A percentile compares a stretch with the other conserved stretches of the same genome.
Conservation (phyloP, 495 filamentous ascomycete genomes). For the Penicillium flavigenum region DNA sequence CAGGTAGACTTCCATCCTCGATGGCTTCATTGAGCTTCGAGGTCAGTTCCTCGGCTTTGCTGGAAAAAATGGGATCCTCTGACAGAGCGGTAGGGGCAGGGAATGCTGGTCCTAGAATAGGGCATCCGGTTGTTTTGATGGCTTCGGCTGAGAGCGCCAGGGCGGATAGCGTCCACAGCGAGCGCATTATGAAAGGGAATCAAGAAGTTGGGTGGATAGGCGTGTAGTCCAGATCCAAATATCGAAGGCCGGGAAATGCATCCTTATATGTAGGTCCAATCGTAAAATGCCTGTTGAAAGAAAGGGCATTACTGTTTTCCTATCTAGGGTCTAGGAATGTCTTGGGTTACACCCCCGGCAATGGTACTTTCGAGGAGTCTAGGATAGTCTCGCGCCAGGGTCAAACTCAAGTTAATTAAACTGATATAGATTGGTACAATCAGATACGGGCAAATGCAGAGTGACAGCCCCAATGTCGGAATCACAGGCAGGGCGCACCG, state of each 20-base stretch:
- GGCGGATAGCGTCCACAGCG: not conserved
- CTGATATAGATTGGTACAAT: not conserved
- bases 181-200: not conserved
- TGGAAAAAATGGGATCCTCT: slow-evolving; percentile 12
- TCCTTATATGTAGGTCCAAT: not conserved
- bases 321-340: not conserved
- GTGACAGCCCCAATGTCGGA: not conserved
- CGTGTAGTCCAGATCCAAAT: not conserved
- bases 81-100: slow-evolving; percentile 35
- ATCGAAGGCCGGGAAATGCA: not conserved
- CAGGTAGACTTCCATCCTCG: slow-evolving; percentile 31
- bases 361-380: too few relatives aligned
- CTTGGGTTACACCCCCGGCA: not conserved
- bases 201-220: not conserved
- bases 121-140: slow-evolving; percentile 28
- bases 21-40: slow-evolving; percentile 20
- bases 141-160: not conserved
- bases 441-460: too few relatives aligned
- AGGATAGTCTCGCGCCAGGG: too few relatives aligned
- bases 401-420: not conserved
- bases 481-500: not conserved
- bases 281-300: not conserved
- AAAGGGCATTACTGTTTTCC: not conserved
- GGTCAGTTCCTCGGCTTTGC: slow-evolving; percentile 34
- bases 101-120: slow-evolving; percentile 49